Evolutionary conservation across 1,284 basidiomycete species (phyloP), one percentile per base, ranked within the genome.

Genomic region (Hemileia vastatrix): DNA sequence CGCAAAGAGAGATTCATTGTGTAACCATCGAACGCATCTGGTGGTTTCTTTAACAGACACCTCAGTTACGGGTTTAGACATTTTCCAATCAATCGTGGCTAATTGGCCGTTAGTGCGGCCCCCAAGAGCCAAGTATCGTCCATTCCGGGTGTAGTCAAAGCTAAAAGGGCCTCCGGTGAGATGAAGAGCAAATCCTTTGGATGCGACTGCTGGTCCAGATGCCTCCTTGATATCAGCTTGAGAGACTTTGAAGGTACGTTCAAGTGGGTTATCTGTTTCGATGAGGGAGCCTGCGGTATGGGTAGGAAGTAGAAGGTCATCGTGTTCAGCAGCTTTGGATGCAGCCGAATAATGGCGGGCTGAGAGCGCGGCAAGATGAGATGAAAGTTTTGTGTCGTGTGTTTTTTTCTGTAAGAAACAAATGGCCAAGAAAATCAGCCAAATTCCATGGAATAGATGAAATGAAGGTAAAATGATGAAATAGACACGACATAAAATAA

Each of bases 1-100:
- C 1, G 94, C 95, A 72, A 88, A 92, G 78, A 87, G 90, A 0
- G 86, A 86, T 61, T 94, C 87, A 71, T 93, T 90, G 74, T 97
- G 93, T 8, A 99, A 79, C 76, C 93, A 98, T 24, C 87, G 43
- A 24, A 62, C 47, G 13, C 52, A 54, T 23, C 59, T 27, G 11
- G 31, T 53, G 6, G 31, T 31, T 53, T 53, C 24, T n/a, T 53
- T 32, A 4, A 53, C 31, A 53, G 11, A 21, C 2, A 33, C 11
- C 3, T 53, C 51, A 13, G 48, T 24, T 23, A n/a, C n/a, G n/a
- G n/a, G 31, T 33, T 60, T 54, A 13, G 52, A 21, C 5, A 51
- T 43, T 33, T 60, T 52, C 36, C 50, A 51, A 32, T 54, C 51
- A 40, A 60, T 52, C 15, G 50, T 53, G 13, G 58, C 43, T 23